Evolutionary conservation across 352 stramenopile species (phyloP).

Genomic region (Blastocystis hominis): DNA sequence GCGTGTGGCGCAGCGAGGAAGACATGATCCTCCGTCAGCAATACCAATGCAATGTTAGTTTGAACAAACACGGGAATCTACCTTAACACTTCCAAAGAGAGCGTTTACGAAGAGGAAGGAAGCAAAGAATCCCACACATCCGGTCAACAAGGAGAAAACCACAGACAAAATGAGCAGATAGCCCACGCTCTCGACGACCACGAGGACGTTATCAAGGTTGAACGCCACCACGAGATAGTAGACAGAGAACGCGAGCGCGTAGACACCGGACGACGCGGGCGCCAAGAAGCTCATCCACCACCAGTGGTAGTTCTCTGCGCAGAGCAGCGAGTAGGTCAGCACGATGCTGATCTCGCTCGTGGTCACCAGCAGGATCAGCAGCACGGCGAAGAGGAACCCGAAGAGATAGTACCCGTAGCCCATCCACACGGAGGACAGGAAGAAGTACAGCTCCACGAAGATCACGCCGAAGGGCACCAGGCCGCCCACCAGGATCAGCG

Average conservation of each 20-base stretch:
- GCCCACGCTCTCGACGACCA: constrained; percentile 19
- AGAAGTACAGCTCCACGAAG: constrained; percentile 99
- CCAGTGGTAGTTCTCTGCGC: constrained; percentile 98
- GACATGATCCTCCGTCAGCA: constrained; percentile 72
- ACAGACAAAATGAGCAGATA: constrained; percentile 79
- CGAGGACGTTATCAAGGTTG: constrained; percentile 22
- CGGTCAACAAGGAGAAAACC: constrained; percentile 87
- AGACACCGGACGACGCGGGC: constrained; percentile 84
- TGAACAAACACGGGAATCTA: constrained; percentile 70
- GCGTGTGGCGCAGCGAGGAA: constrained; percentile 70
- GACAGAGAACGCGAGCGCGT: constrained; percentile 96
- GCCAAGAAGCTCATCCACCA: constrained; percentile 98
- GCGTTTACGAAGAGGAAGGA: constrained; percentile 94
- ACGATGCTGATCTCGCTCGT: constrained; percentile 98
- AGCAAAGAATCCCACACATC: constrained; percentile 85
- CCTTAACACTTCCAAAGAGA: constrained; percentile 94
- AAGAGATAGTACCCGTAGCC: constrained; percentile 98
- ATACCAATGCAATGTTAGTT: constrained; percentile 65
- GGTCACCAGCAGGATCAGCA: constrained; percentile 92
- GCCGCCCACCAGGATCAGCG: constrained; percentile 83
- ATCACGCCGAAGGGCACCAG: constrained; percentile 96
- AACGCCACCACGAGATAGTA: constrained; percentile 78
- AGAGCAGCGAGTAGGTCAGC: constrained; percentile 99
- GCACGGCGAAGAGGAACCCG: constrained; percentile 93
- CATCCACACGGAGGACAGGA: constrained; percentile 92